Evolutionary conservation across 2,329 filamentous ascomycete species (phyloP).

Genomic region (Paecilomyces formosus): DNA sequence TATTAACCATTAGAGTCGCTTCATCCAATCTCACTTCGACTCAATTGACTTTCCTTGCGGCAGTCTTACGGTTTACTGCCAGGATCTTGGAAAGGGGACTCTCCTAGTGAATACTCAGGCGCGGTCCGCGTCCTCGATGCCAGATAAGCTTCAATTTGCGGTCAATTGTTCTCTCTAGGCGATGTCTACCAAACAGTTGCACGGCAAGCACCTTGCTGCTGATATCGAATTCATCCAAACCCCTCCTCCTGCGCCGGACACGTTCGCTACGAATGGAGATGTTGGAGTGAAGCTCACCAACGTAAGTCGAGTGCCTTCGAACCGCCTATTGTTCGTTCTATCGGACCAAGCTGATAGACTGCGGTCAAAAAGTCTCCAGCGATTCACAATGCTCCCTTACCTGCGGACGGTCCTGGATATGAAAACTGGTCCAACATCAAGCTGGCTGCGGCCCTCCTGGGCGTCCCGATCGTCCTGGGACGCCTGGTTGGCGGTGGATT

Average conservation of each 20-base stretch:
- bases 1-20: no score
- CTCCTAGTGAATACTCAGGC: not conserved
- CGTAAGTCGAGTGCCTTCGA: not conserved
- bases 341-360: not conserved
- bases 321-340: no score
- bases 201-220: not conserved
- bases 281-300: not conserved
- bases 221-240: not conserved
- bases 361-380: slow-evolving; percentile 59
- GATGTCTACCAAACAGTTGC: not conserved
- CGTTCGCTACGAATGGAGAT: not conserved
- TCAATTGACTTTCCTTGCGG: no score
- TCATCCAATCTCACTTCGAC: no score
- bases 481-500: slow-evolving; percentile 78
- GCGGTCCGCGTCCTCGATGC: not conserved
- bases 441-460: slow-evolving; percentile 61
- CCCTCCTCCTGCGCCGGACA: not conserved
- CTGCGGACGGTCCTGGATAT: slow-evolving; percentile 75
- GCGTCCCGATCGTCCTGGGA: slow-evolving; percentile 70
- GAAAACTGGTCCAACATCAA: slow-evolving; percentile 81
- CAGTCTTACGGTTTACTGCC: no score
- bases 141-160: not conserved
- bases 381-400: slow-evolving; percentile 91
- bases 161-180: not conserved
- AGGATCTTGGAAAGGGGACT: not conserved